phyloP scores from a whole-genome alignment of 129 eudicot species.

The Lonicera japonica region DNA sequence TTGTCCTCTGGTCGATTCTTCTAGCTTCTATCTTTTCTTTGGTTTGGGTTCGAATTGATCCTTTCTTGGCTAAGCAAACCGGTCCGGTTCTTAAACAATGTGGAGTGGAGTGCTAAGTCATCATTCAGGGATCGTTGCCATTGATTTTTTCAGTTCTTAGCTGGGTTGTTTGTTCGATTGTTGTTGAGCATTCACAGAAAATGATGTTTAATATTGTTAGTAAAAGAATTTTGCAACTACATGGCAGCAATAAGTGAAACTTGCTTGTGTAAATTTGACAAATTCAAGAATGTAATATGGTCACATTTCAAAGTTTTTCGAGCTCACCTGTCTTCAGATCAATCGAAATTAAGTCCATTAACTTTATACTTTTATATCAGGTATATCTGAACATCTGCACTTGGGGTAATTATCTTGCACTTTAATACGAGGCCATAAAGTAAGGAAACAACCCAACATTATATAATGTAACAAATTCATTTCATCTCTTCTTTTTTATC shows the following conservation, averaged over 20 bases:
- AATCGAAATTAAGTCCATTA: too few relatives aligned
- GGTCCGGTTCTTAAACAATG: constrained; percentile 94
- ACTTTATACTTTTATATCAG: too few relatives aligned
- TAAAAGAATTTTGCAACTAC: constrained; percentile 1
- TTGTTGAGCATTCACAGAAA: constrained; percentile 14
- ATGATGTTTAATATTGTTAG: neutral
- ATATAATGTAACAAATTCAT: too few relatives aligned
- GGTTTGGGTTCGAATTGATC: constrained; percentile 98
- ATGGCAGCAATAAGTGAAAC: constrained; percentile 1
- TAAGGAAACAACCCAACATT: too few relatives aligned
- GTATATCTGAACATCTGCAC: too few relatives aligned
- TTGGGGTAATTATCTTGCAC: too few relatives aligned
- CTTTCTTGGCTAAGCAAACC: constrained; percentile 91
- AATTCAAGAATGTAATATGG: constrained; percentile 7
- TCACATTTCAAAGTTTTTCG: neutral
- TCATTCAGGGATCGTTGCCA: constrained; percentile 1
- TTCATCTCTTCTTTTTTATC: neutral
- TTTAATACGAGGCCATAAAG: too few relatives aligned
- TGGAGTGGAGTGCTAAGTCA: constrained; percentile 79
- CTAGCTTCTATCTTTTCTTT: constrained; percentile 89
- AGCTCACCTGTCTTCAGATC: neutral
- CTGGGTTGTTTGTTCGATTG: constrained; percentile 13
- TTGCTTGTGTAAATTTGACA: constrained; percentile 11
- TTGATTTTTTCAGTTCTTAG: constrained; percentile 16
- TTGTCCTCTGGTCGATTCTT: constrained; percentile 89